Conservation (phyloP, 441 rosid species). For the Euphorbia schlechtendalii region DNA sequence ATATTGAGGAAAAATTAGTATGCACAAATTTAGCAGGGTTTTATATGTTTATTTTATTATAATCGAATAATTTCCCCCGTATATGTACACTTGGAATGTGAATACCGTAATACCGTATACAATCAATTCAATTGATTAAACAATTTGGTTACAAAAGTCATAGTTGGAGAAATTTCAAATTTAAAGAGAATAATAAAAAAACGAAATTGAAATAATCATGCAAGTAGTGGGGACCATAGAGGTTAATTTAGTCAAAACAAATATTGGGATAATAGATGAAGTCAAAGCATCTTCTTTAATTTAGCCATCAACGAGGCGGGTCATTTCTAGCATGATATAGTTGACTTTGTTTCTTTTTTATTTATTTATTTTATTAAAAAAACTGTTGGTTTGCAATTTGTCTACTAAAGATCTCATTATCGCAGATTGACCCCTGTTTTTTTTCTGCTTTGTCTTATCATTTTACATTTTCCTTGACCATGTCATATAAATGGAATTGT, state of each 20-base stretch:
- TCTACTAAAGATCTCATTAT: neutral
- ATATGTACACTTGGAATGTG: too few relatives aligned
- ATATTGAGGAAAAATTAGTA: too few relatives aligned
- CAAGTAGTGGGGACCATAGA: conserved; percentile 20
- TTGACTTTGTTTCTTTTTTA: conserved; percentile 26
- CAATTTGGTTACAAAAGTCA: too few relatives aligned
- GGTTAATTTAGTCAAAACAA: conserved; percentile 15
- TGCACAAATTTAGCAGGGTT: too few relatives aligned
- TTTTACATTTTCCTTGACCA: neutral
- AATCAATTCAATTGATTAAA: too few relatives aligned
- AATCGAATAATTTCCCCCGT: too few relatives aligned
- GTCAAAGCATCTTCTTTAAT: conserved; percentile 26
- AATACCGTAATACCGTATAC: too few relatives aligned
- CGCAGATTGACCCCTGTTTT: neutral
- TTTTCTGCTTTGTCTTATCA: neutral
- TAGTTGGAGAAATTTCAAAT: too few relatives aligned
- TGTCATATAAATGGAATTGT: neutral
- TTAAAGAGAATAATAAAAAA: too few relatives aligned
- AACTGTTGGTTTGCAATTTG: conserved; percentile 1
- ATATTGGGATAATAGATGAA: conserved; percentile 5
- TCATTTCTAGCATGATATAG: conserved; percentile 31
- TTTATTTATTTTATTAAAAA: too few relatives aligned
- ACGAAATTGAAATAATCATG: neutral
- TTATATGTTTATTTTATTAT: too few relatives aligned
- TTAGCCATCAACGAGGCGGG: conserved; percentile 20